These are phyloP conservation scores for Paramecium octaurelia DNA, from an alignment of 73 alveolate genomes.

Conservation along the genomic window DNA sequence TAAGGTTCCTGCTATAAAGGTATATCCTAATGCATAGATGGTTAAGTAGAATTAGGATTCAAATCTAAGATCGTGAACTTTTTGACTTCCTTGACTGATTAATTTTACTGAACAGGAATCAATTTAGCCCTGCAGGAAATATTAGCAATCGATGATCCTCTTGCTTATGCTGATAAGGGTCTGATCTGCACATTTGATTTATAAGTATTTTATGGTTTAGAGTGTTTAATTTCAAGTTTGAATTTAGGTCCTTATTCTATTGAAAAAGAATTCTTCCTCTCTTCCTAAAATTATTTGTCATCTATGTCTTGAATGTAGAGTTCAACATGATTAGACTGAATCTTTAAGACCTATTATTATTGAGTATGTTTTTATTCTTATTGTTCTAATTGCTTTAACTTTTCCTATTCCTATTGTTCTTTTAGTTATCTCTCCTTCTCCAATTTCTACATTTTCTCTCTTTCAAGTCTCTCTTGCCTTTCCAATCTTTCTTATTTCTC, in stretches of 20 bases:
- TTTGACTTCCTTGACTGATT: slow-evolving; percentile 38
- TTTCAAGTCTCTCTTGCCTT: background rate
- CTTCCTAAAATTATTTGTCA: background rate
- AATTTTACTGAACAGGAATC: background rate
- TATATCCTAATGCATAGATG: background rate
- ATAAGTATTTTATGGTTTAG: background rate
- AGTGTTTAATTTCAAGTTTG: background rate
- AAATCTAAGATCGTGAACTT: slow-evolving; percentile 34
- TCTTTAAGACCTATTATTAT: background rate
- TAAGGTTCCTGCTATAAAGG: background rate
- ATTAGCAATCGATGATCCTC: slow-evolving; percentile 18
- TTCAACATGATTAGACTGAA: background rate
- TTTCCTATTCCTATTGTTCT: background rate
- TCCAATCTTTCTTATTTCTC: background rate
- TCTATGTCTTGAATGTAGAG: background rate
- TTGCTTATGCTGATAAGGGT: slow-evolving; percentile 42
- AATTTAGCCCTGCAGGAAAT: background rate
- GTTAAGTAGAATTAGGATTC: background rate
- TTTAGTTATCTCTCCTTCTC: background rate
- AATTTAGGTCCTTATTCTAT: background rate
- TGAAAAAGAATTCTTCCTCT: background rate
- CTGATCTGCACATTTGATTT: background rate
- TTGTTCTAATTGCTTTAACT: background rate
- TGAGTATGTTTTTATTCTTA: background rate
- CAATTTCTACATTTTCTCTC: background rate